Base-by-base conservation (phyloP, 768 basidiomycete species). In the Agrocybe praecox region DNA sequence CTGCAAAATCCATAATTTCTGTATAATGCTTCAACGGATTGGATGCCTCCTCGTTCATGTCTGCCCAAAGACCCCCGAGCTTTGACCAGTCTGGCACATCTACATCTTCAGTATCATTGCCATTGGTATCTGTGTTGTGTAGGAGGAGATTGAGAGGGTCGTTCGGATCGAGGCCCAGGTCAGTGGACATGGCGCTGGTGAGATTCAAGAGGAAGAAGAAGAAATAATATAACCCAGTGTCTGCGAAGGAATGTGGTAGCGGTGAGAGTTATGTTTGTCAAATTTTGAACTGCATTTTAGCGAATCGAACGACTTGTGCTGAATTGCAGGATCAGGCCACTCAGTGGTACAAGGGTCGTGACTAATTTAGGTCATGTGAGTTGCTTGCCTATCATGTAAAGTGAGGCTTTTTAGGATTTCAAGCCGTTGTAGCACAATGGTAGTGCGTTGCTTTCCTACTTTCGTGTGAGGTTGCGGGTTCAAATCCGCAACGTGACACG, bases 111-210 rank as follows among this genome's bases (percentile, higher is more conserved):
- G 65, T 46, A 42, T 40, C 46, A 52, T 78, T 76, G 43, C 79
- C 73, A 65, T 69, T 69, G 22, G 74, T 65, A 50, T 77, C 73
- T 1, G 60, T 64, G 64, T 79, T 79, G 63, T 80, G 79, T 15
- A 87, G 75, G 15, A 87, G 73, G 49, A 87, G 72, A 62, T 81
- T 85, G 7, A 87, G 76, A 4, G 83, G 83, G 69, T 88, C 85
- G 0, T 76, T 78, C 3, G 79, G 75, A 65, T 86, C 84, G 49
- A 86, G 70, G 15, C 69, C 73, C 43, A 82, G 73, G 58, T 84
- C 82, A 24, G 76, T 59, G 26, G 75, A 65, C 69, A 75, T 72
- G 24, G 19, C 49, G 59, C 18, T 19, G 46, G 12, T 24, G 12
- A 9, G 50, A 49, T 21, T 40, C 11, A 48, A 34, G 46, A 48